phyloP scores from a whole-genome alignment of 2,329 filamentous ascomycete genomes.

The Beauveria australis region DNA sequence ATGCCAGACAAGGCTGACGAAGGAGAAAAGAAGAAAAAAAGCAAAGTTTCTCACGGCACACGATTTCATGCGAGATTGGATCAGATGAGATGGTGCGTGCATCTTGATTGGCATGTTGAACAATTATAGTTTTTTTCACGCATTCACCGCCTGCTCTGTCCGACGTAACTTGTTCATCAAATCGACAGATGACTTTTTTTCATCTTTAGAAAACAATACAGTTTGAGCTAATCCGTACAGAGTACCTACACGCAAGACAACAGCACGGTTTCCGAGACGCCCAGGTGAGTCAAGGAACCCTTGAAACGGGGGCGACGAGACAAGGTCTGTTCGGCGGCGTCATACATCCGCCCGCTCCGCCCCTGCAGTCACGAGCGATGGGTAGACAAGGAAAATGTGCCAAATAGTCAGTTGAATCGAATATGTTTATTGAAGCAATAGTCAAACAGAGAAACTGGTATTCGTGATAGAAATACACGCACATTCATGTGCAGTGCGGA shows the following conservation, averaged over 20 bases:
- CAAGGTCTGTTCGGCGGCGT: background rate
- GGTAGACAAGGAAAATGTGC: background rate
- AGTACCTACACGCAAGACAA: no score
- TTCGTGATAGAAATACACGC: slow-evolving; percentile 10
- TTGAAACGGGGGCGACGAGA: slow-evolving; percentile 2
- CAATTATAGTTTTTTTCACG: no score
- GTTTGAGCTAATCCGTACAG: no score
- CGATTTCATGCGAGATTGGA: no score
- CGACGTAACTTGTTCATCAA: background rate
- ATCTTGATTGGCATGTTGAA: no score
- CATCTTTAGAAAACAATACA: background rate
- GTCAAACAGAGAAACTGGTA: slow-evolving; percentile 9
- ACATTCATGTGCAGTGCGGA: background rate
- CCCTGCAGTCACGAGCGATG: background rate
- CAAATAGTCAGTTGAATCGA: background rate
- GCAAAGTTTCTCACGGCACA: no score
- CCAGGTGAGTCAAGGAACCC: background rate
- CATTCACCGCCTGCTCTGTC: no score
- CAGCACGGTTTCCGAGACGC: background rate
- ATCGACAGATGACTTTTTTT: background rate
- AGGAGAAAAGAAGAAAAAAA: no score
- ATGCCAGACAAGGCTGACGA: no score
- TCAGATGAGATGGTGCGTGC: no score
- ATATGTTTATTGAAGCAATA: slow-evolving; percentile 5
- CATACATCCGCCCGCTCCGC: background rate